Conservation (phyloP, 768 basidiomycete species). For the Russula dissimulans region DNA sequence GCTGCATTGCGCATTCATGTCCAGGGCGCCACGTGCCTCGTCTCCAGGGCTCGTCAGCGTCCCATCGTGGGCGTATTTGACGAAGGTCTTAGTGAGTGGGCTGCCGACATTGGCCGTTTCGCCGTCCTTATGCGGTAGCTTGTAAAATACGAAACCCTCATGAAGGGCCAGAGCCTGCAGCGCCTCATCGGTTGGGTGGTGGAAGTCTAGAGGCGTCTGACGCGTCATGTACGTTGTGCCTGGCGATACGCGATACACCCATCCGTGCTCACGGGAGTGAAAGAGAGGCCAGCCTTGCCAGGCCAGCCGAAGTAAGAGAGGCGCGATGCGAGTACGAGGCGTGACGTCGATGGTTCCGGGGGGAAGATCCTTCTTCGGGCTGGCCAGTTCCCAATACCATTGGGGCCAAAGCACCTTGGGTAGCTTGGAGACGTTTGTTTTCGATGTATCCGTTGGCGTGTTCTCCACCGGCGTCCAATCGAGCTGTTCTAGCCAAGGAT, state of each 20-base stretch:
- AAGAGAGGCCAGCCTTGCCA: constrained; percentile 86
- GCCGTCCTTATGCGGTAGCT: constrained; percentile 94
- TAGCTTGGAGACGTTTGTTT: constrained; percentile 20
- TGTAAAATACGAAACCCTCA: constrained; percentile 64
- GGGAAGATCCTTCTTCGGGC: constrained; percentile 54
- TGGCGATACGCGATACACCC: constrained; percentile 72
- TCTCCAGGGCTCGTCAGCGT: constrained; percentile 74
- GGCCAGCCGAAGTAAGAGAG: constrained; percentile 74
- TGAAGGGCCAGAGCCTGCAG: constrained; percentile 42
- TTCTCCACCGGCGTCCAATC: constrained; percentile 46
- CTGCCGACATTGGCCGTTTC: constrained; percentile 93
- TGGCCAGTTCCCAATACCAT: constrained; percentile 91
- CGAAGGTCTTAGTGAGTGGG: constrained; percentile 81
- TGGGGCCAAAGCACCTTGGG: constrained; percentile 74
- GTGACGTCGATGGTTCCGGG: constrained; percentile 80
- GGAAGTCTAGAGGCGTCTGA: constrained; percentile 43
- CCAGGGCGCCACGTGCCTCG: constrained; percentile 75
- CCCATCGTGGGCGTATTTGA: constrained; percentile 82
- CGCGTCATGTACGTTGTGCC: constrained; percentile 38
- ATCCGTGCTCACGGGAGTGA: constrained; percentile 80
- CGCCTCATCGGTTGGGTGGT: constrained; percentile 49
- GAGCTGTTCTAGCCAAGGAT: constrained; percentile 56
- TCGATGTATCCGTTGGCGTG: background rate
- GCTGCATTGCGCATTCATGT: constrained; percentile 89
- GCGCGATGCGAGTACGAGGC: constrained; percentile 71